Percentiles rank a stretch among this genome's conserved stretches.
phyloP scores from a whole-genome alignment of 306 rosid genomes.

The Macrotyloma uniflorum region DNA sequence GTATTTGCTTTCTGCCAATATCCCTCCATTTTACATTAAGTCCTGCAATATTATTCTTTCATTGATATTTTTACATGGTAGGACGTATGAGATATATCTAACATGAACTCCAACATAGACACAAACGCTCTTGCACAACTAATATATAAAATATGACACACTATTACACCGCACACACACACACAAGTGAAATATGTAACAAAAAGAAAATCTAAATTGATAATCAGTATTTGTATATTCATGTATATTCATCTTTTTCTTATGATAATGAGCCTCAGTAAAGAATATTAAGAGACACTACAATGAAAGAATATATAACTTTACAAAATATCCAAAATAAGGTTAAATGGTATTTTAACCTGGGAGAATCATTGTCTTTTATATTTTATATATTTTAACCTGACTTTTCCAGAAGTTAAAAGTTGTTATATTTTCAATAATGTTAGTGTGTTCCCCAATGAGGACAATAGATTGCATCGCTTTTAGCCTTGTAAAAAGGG shows the following conservation, averaged over 20 bases:
- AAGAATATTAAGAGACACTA: background rate
- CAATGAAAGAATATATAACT: background rate
- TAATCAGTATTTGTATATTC: background rate
- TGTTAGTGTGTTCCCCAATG: background rate
- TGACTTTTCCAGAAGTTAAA: background rate
- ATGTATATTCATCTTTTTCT: background rate
- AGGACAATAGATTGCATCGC: background rate
- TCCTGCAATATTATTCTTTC: conserved; percentile 3
- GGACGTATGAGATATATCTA: background rate
- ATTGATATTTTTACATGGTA: background rate
- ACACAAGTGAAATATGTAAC: background rate
- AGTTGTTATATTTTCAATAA: background rate
- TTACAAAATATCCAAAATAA: background rate
- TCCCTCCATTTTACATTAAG: conserved; percentile 29
- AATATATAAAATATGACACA: background rate
- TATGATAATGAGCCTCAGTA: background rate
- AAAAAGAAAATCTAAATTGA: background rate
- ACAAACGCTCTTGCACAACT: background rate
- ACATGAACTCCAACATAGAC: background rate
- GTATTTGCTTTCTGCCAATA: conserved; percentile 50
- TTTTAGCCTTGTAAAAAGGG: background rate
- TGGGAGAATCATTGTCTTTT: background rate
- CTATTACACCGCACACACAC: background rate
- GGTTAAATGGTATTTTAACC: too few species aligned
- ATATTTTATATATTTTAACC: background rate